A percentile compares a stretch with the other conserved stretches of the same genome.
Conservation (phyloP, 805 yeast genomes). For the Debaryomyces castellii region DNA sequence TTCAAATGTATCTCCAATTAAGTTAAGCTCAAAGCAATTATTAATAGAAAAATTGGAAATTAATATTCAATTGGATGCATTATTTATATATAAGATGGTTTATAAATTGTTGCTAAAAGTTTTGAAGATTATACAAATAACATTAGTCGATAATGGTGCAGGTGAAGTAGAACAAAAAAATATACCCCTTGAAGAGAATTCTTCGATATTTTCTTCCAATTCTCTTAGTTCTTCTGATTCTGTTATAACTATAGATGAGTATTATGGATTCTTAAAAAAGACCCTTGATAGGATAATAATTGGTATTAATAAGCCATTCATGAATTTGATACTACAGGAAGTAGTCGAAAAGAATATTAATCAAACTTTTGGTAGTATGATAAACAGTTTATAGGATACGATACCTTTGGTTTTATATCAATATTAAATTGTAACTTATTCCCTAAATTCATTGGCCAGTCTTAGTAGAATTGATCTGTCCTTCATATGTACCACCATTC, state of each 20-base stretch:
- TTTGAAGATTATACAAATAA: constrained; percentile 24
- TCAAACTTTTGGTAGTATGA: constrained; percentile 28
- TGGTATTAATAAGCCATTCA: constrained; percentile 42
- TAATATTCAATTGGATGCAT: constrained; percentile 37
- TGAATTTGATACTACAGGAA: constrained; percentile 24
- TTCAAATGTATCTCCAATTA: constrained; percentile 34
- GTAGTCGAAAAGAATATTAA: constrained; percentile 31
- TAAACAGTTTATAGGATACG: constrained; percentile 15
- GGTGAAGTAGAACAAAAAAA: not conserved
- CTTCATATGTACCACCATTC: constrained; percentile 30
- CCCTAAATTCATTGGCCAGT: too few relatives aligned
- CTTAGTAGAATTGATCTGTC: too few relatives aligned
- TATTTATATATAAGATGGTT: constrained; percentile 37
- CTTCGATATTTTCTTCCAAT: constrained; percentile 36
- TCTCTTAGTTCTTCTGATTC: constrained; percentile 24
- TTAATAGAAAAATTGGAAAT: constrained; percentile 45
- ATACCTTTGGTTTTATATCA: too few relatives aligned
- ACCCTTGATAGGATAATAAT: constrained; percentile 25
- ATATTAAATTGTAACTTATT: too few relatives aligned
- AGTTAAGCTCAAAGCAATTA: constrained; percentile 38
- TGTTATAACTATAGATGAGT: constrained; percentile 29
- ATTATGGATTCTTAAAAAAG: constrained; percentile 24
- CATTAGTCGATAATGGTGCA: constrained; percentile 12
- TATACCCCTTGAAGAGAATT: constrained; percentile 20
- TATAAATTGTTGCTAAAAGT: constrained; percentile 28